Conservation (phyloP, 345 rosid species). For the Viola odorata region DNA sequence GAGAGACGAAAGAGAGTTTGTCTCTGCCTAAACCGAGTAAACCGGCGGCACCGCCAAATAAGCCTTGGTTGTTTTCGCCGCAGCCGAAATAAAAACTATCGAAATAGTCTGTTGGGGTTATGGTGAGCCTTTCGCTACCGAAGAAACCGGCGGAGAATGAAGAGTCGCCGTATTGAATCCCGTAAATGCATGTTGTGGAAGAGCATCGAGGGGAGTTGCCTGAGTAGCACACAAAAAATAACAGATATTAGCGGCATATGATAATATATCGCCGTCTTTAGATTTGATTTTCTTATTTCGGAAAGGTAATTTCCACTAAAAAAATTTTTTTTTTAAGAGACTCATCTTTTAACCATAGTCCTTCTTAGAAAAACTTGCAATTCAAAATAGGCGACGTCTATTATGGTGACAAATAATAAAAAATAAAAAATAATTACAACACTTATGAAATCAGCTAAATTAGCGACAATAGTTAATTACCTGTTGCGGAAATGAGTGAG, state of each 20-base stretch:
- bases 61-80: conserved; percentile 73
- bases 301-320: too few species aligned
- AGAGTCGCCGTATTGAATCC: conserved; percentile 69
- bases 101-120: conserved; percentile 45
- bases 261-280: too few species aligned
- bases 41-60: conserved; percentile 69
- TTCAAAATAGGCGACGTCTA: too few species aligned
- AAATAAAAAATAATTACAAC: too few species aligned
- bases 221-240: too few species aligned
- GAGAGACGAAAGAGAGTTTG: conserved; percentile 56
- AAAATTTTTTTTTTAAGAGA: too few species aligned
- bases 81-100: conserved; percentile 60
- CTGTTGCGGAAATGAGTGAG: conserved; percentile 48
- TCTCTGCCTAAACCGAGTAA: conserved; percentile 81
- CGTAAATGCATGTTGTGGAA: conserved; percentile 59
- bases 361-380: too few species aligned
- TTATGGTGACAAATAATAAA: too few species aligned
- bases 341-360: too few species aligned
- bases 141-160: conserved; percentile 67
- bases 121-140: conserved; percentile 49
- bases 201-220: conserved; percentile 48
- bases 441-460: neutral
- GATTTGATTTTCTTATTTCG: too few species aligned
- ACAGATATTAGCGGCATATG: too few species aligned
- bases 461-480: conserved; percentile 21